Conservation (phyloP, 2,329 filamentous ascomycete species). For the Fusarium hainanense region DNA sequence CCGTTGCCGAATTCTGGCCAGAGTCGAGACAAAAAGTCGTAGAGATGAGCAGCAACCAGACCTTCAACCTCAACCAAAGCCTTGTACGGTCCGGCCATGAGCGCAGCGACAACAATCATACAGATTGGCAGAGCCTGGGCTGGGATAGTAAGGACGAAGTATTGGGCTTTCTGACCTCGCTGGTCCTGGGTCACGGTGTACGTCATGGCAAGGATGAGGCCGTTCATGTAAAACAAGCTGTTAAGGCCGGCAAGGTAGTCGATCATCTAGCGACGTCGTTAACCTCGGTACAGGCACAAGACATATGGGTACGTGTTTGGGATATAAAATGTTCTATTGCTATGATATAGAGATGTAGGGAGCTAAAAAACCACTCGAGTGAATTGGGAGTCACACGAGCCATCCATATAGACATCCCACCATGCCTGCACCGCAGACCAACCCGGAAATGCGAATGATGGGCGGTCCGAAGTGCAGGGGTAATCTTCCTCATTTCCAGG, state of each 20-base stretch:
- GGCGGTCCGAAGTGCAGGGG: conserved; percentile 71
- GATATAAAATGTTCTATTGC: conserved; percentile 35
- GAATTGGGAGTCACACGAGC: conserved; percentile 71
- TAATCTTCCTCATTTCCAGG: conserved; percentile 86
- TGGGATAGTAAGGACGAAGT: conserved; percentile 86
- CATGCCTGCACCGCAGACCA: conserved; percentile 76
- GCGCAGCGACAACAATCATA: conserved; percentile 78
- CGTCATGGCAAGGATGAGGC: conserved; percentile 80
- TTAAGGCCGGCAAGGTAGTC: conserved; percentile 50
- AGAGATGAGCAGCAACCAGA: conserved; percentile 87
- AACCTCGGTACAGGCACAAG: conserved; percentile 32
- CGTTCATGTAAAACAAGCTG: conserved; percentile 63
- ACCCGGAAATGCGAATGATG: conserved; percentile 75
- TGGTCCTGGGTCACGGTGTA: conserved; percentile 92
- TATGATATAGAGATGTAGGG: conserved; percentile 65
- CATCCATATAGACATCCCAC: conserved; percentile 80
- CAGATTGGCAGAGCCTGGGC: conserved; percentile 84
- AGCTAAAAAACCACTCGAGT: conserved; percentile 68
- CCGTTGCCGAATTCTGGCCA: conserved; percentile 93
- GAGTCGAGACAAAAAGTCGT: conserved; percentile 87
- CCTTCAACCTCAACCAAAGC: conserved; percentile 77
- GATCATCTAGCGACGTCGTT: conserved; percentile 46
- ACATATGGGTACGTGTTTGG: conserved; percentile 18
- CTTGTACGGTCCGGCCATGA: conserved; percentile 67
- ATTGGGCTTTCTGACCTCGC: conserved; percentile 77